A percentile compares a stretch with the other conserved stretches of the same genome.
Conservation (phyloP, 140 eudicot genomes). For the Flaveria floridana region DNA sequence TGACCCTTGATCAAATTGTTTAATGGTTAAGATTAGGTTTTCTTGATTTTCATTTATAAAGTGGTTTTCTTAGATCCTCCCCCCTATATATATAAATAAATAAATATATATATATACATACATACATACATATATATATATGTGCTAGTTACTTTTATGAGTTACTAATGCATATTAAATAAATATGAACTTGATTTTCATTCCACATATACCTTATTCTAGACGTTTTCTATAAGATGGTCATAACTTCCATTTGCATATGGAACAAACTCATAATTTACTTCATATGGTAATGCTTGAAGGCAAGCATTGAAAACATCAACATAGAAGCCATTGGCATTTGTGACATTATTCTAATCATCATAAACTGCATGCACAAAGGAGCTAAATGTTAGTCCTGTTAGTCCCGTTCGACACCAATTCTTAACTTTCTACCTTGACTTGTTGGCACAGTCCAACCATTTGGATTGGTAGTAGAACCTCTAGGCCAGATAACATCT, state of each 20-base stretch:
- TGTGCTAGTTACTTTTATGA: not conserved
- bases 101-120: too few relatives aligned
- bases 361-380: conserved; percentile 28
- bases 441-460: conserved; percentile 19
- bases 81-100: too few relatives aligned
- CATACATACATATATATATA: too few relatives aligned
- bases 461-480: conserved; percentile 24
- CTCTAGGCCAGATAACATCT: conserved; percentile 32
- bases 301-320: conserved; percentile 42
- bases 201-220: not conserved
- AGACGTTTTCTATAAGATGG: conserved; percentile 30
- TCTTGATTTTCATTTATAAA: too few relatives aligned
- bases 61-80: too few relatives aligned
- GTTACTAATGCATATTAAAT: not conserved
- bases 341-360: conserved; percentile 13
- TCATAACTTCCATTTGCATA: conserved; percentile 29
- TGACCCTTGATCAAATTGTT: too few relatives aligned
- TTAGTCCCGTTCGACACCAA: conserved; percentile 26
- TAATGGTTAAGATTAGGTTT: too few relatives aligned
- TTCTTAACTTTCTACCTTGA: conserved; percentile 21
- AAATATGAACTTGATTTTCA: not conserved
- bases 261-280: conserved; percentile 31
- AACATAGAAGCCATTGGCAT: conserved; percentile 37
- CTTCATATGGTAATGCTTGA: conserved; percentile 33
- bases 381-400: conserved; percentile 8